phyloP scores from a whole-genome alignment of 257 asterid genomes.

The Lavandula angustifolia region DNA sequence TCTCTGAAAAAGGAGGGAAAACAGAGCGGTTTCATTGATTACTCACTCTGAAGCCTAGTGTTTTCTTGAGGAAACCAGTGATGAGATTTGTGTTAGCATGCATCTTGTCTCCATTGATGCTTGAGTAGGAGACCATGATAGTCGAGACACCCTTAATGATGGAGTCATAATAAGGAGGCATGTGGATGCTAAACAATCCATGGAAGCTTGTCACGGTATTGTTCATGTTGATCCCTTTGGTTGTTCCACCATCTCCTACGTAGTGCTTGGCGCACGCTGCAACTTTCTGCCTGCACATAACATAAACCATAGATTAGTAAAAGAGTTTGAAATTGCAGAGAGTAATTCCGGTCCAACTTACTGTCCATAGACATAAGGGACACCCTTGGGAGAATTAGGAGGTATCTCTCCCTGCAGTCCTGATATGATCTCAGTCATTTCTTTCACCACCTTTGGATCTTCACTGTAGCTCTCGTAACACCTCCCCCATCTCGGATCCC shows the following conservation, averaged over 20 bases:
- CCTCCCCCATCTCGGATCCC: slow-evolving; percentile 50
- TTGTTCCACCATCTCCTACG: slow-evolving; percentile 60
- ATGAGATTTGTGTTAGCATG: slow-evolving; percentile 45
- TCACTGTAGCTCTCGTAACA: slow-evolving; percentile 50
- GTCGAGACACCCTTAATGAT: slow-evolving; percentile 50
- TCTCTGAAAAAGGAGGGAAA: neutral
- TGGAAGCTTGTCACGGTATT: slow-evolving; percentile 36
- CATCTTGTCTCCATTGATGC: slow-evolving; percentile 51
- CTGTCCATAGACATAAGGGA: slow-evolving; percentile 38
- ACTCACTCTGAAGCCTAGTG: slow-evolving; percentile 41
- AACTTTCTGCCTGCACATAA: slow-evolving; percentile 42
- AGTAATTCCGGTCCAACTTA: no score
- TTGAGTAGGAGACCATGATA: slow-evolving; percentile 50
- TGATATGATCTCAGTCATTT: slow-evolving; percentile 40
- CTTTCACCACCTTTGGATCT: slow-evolving; percentile 40
- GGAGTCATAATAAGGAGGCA: slow-evolving; percentile 43
- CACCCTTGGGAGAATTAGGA: slow-evolving; percentile 35
- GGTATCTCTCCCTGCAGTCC: slow-evolving; percentile 47
- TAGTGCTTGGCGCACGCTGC: slow-evolving; percentile 51
- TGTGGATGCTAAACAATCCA: slow-evolving; percentile 43
- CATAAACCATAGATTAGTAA: neutral
- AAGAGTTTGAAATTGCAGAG: neutral
- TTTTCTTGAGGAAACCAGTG: slow-evolving; percentile 45
- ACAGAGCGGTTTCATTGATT: no score
- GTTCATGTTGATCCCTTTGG: slow-evolving; percentile 45